Conservation (phyloP, 192 early-diverging fungal species). For the Rhizophagus prolifer region DNA sequence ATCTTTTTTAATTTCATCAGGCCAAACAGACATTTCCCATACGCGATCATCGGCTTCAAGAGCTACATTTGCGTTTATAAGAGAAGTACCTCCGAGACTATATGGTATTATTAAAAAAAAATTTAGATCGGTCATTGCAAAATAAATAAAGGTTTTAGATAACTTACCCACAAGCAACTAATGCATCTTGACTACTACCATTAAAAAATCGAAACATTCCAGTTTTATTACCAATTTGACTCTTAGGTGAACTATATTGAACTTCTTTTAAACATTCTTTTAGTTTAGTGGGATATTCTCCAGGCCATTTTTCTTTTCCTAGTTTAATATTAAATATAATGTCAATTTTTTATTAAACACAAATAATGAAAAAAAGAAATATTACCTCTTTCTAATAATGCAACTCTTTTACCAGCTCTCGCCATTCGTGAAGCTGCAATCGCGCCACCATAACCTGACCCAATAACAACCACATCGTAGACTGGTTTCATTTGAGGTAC, state of each 20-base stretch:
- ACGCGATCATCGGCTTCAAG: slow-evolving; percentile 41
- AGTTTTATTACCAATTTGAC: slow-evolving; percentile 34
- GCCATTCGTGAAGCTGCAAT: slow-evolving; percentile 48
- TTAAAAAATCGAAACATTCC: slow-evolving; percentile 44
- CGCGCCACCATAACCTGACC: slow-evolving; percentile 47
- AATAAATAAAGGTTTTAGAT: background rate
- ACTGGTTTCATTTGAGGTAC: slow-evolving; percentile 29
- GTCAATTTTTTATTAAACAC: background rate
- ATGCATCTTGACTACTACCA: slow-evolving; percentile 42
- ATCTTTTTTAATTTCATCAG: slow-evolving; percentile 40
- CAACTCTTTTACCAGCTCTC: slow-evolving; percentile 43
- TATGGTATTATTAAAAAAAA: background rate
- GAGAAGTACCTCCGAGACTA: slow-evolving; percentile 50
- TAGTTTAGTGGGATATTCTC: slow-evolving; percentile 42
- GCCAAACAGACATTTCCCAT: slow-evolving; percentile 39
- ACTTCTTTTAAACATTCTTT: slow-evolving; percentile 37
- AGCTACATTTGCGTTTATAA: slow-evolving; percentile 48
- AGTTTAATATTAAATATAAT: background rate
- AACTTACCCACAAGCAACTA: slow-evolving; percentile 44
- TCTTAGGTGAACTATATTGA: slow-evolving; percentile 36
- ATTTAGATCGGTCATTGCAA: background rate
- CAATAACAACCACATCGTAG: slow-evolving; percentile 47
- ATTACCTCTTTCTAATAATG: slow-evolving; percentile 39
- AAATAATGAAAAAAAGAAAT: background rate
- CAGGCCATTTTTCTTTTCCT: slow-evolving; percentile 50